Evolutionary conservation across 768 basidiomycete genomes (phyloP), one percentile per base, ranked within the genome.

Genomic region (Coprinopsis marcescibilis): DNA sequence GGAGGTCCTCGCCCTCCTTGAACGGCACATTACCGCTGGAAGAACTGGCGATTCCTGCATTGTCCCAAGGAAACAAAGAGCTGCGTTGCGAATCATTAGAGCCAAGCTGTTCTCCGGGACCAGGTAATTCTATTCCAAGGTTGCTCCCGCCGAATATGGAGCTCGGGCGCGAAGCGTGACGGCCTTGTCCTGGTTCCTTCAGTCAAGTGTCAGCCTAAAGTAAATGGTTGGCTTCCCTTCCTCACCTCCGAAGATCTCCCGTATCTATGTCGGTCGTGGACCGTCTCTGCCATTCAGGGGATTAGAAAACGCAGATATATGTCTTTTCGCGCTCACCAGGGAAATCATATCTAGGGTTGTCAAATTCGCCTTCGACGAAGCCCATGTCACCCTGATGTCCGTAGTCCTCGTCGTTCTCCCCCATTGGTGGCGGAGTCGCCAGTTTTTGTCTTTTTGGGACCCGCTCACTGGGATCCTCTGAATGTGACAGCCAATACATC

Each of bases 151-250:
- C 77, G 20, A 76, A 50, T 7, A 70, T 56, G 33, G 78, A 80
- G 12, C 71, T 70, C 11, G 77, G 74, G 15, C 76, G 73, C 36
- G 88, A 86, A 26, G 66, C 67, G n/a, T 71, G 78, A 53, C 89
- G 86, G n/a, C 73, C 86, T 81, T 87, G 85, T 24, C 85, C 89
- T 38, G 88, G 88, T 66, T 89, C 87, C 89, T 89, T 55, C n/a
- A 50, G 10, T 21, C 6, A 15, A 19, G 11, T 15, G 71, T 89
- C 84, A 23, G 85, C 87, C 3, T 84, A 77, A 20, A 68, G 61
- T 12, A 56, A 49, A 54, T 38, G 14, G 17, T n/a, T n/a, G 33
- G 8, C 4, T 11, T 10, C 4, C 5, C 11, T 20, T 24, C n/a
- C 53, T 37, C n/a, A 52, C 54, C 42, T 52, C 51, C 19, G 54